Evolutionary conservation across 2,329 filamentous ascomycete species (phyloP).

Genomic region (Nannizziopsis barbatae): DNA sequence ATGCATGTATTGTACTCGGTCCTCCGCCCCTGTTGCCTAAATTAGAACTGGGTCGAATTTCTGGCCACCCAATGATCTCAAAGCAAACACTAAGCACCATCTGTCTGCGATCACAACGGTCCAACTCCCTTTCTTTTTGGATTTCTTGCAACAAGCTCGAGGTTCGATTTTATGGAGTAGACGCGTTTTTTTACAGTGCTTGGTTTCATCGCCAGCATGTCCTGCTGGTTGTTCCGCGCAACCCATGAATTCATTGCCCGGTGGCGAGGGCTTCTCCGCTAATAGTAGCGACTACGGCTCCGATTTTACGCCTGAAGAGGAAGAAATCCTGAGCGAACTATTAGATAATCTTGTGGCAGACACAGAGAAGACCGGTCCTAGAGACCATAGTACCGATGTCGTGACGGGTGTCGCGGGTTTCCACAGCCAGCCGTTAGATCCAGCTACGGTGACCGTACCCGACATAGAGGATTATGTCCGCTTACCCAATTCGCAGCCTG

Average conservation of each 20-base stretch:
- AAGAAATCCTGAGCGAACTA: slow-evolving; percentile 42
- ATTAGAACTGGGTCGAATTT: too few relatives aligned
- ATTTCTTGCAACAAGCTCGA: too few relatives aligned
- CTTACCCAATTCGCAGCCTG: neutral
- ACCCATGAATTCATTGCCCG: neutral
- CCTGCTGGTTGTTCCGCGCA: slow-evolving; percentile 1
- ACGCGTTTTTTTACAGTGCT: neutral
- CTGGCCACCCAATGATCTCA: too few relatives aligned
- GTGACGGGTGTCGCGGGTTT: neutral
- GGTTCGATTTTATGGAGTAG: neutral
- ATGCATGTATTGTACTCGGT: too few relatives aligned
- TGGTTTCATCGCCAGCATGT: slow-evolving; percentile 1
- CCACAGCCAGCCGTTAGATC: neutral
- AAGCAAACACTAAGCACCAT: too few relatives aligned
- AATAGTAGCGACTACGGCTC: slow-evolving; percentile 51
- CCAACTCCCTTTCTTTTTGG: too few relatives aligned
- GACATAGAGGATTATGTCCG: slow-evolving; percentile 9
- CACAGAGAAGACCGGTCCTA: slow-evolving; percentile 10
- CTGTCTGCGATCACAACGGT: too few relatives aligned
- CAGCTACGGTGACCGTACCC: neutral
- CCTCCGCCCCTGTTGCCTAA: too few relatives aligned
- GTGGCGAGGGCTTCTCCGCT: slow-evolving; percentile 9
- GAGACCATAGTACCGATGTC: slow-evolving; percentile 17
- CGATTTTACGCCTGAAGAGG: slow-evolving; percentile 49
- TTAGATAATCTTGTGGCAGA: slow-evolving; percentile 37